phyloP scores from a whole-genome alignment of 352 stramenopile species.

The Plasmopara halstedii region DNA sequence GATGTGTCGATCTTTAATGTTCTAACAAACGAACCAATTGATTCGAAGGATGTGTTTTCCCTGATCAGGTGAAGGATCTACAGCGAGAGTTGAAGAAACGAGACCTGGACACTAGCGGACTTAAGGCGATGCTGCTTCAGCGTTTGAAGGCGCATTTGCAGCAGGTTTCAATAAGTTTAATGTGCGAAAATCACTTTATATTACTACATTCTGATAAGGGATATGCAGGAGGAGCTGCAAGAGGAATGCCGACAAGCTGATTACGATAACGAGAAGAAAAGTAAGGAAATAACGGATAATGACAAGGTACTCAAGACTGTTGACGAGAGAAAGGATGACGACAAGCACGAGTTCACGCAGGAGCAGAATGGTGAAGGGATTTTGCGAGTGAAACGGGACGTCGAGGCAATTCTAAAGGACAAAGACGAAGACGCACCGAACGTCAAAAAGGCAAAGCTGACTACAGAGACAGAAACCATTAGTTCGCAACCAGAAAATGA shows the following conservation, averaged over 20 bases:
- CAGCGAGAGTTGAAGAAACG: constrained; percentile 36
- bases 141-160: constrained; percentile 30
- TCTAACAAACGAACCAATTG: too few relatives aligned
- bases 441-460: constrained; percentile 14
- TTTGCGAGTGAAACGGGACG: constrained; percentile 8
- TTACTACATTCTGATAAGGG: neutral
- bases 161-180: constrained; percentile 4
- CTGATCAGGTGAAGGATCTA: constrained; percentile 48
- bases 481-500: constrained; percentile 15
- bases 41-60: neutral
- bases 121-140: constrained; percentile 35
- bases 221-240: neutral
- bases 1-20: neutral
- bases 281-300: neutral
- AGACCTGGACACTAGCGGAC: constrained; percentile 27
- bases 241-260: neutral
- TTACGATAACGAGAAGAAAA: neutral
- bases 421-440: neutral
- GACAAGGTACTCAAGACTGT: neutral
- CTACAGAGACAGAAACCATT: neutral
- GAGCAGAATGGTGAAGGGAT: neutral
- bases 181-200: neutral
- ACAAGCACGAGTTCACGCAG: constrained; percentile 1
- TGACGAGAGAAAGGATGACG: neutral
- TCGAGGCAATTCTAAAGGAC: constrained; percentile 3